Base-by-base conservation (phyloP, 2,329 filamentous ascomycete species). In the Aspergillus fijiensis region DNA sequence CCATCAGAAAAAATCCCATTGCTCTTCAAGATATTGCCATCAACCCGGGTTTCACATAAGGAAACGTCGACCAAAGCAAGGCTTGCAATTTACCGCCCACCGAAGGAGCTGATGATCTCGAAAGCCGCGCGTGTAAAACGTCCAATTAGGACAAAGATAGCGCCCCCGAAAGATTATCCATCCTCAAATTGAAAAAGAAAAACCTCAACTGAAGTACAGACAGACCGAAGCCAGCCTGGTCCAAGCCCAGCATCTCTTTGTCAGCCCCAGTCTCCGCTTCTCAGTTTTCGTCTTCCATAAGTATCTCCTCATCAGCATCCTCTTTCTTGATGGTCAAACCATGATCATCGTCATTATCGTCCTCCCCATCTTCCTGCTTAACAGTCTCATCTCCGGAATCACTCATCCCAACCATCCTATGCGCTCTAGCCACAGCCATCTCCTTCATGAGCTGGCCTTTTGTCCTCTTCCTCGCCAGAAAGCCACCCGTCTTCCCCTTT, bases 381-480 rank as follows among this genome's bases (percentile, higher is more conserved):
- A 48, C 33, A 12, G 31, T 11, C 9, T 29, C 14, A 7, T 29
- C 52, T 10, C 11, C 23, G 10, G 33, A 16, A 14, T 53, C 19
- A 6, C 16, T 50, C 35, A 53, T 35, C 42, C 49, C 25, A 6
- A 65, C 52, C 33, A 61, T 5, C 1, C 35, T 58, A 23, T 67
- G 59, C 2, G 61, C 60, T 50, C 58, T 58, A 16, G 42, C 63
- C 19, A 63, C 42, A 29, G 19, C 63, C 23, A 12, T 21, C 25
- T 57, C 51, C 60, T 62, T 65, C 49, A 39, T 53, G 31, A 45
- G 25, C 49, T 39, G 49, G 2, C n/a, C 11, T 12, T 49, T 23
- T 9, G 67, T 55, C 70, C 56, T 63, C 60, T 66, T 67, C 25
- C 16, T 6, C 21, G 25, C 11, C 11, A 16, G 14, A 4, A 16